phyloP scores from a whole-genome alignment of 495 filamentous ascomycete genomes.

The Aspergillus asperescens region DNA sequence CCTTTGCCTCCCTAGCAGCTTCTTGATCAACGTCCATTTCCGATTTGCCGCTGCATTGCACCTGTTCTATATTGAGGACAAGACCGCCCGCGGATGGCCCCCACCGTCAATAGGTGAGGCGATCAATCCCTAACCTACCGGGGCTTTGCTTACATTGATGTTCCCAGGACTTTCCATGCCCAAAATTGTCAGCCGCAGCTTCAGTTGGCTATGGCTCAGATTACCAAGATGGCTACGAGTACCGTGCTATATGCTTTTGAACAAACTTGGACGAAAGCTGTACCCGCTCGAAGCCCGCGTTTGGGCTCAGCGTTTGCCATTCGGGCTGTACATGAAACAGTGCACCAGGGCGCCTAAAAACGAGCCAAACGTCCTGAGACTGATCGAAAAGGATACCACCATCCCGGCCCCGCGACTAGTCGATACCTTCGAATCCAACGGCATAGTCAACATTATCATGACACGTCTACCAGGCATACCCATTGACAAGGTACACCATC shows the following conservation, averaged over 20 bases:
- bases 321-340: constrained; percentile 19
- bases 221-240: neutral
- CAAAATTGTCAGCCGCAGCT: neutral
- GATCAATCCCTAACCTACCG: neutral
- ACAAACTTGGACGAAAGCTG: constrained; percentile 1
- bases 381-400: constrained; percentile 18
- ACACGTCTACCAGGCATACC: constrained; percentile 11
- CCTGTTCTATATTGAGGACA: constrained; percentile 15
- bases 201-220: neutral
- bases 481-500: constrained; percentile 6
- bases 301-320: constrained; percentile 14
- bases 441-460: constrained; percentile 16
- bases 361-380: constrained; percentile 14
- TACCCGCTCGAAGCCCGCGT: neutral
- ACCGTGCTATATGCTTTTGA: neutral
- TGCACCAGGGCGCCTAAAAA: constrained; percentile 13
- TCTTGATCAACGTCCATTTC: constrained; percentile 12
- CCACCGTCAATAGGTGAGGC: neutral
- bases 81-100: constrained; percentile 11
- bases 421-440: constrained; percentile 9
- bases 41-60: constrained; percentile 13
- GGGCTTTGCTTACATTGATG: neutral
- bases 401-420: constrained; percentile 20
- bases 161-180: neutral
- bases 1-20: constrained; percentile 2